Percentiles rank a stretch among this genome's conserved stretches.
Evolutionary conservation across 441 rosid species (phyloP).

Genomic region (Metrosideros polymorpha): DNA sequence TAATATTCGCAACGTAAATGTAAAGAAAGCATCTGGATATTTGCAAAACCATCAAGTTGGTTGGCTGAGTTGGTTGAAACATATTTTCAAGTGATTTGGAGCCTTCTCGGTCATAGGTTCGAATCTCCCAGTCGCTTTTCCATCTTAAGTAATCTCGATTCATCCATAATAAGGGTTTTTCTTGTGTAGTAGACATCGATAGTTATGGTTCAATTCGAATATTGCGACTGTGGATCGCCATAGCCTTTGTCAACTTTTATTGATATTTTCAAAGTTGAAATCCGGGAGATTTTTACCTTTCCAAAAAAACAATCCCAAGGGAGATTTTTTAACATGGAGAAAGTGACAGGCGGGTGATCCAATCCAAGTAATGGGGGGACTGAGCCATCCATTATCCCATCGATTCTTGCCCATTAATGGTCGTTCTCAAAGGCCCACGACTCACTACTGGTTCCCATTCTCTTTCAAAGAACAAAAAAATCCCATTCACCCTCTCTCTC

Average conservation of each 20-base stretch:
- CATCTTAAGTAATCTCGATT: not conserved
- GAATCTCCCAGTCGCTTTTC: not conserved
- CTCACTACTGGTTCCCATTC: not conserved
- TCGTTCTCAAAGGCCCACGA: not conserved
- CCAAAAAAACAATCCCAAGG: no score
- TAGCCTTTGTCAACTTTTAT: not conserved
- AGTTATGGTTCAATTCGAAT: not conserved
- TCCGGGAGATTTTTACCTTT: no score
- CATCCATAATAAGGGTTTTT: not conserved
- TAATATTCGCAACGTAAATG: not conserved
- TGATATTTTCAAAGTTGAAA: not conserved
- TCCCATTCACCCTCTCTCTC: not conserved
- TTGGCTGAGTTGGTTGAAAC: not conserved
- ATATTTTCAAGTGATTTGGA: not conserved
- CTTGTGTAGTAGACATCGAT: no score
- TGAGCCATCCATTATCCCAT: not conserved
- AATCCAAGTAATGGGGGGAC: not conserved
- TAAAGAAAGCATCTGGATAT: not conserved
- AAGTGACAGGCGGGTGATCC: not conserved
- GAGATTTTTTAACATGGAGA: not conserved
- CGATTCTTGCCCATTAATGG: not conserved
- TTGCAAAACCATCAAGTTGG: not conserved
- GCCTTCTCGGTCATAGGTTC: fast-evolving
- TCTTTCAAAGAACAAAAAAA: not conserved
- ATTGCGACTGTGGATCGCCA: fast-evolving